Evolutionary conservation across 257 asterid species (phyloP).

Genomic region (Verbena officinalis): DNA sequence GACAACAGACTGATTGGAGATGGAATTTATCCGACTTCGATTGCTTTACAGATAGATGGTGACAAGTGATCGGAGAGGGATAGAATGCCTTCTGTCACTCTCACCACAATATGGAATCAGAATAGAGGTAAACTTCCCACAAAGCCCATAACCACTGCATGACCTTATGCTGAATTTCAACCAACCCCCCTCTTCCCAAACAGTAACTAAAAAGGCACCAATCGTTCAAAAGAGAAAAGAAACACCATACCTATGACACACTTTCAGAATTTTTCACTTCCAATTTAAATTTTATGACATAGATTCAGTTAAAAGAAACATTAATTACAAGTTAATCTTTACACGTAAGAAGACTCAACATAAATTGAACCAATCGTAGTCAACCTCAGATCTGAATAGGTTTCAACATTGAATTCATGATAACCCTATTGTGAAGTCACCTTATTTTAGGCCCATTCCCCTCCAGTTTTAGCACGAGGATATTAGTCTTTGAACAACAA

Average conservation of each 20-base stretch:
- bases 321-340: slow-evolving; percentile 11
- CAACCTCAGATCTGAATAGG: slow-evolving; percentile 2
- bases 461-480: background rate
- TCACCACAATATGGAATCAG: background rate
- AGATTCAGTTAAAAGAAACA: slow-evolving; percentile 5
- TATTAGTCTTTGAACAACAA: background rate
- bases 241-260: background rate
- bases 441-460: background rate
- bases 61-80: background rate
- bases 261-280: slow-evolving; percentile 10
- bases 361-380: background rate
- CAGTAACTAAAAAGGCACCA: background rate
- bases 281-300: background rate
- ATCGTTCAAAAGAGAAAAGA: background rate
- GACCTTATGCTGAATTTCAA: slow-evolving; percentile 7
- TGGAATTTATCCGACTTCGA: background rate
- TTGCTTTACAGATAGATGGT: slow-evolving; percentile 1
- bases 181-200: background rate
- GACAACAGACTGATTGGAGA: slow-evolving; percentile 8
- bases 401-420: background rate
- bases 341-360: slow-evolving; percentile 1
- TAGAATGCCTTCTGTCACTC: slow-evolving; percentile 7
- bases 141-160: slow-evolving; percentile 6
- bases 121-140: background rate
- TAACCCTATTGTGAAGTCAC: slow-evolving; percentile 15